Evolutionary conservation across 2,329 filamentous ascomycete species (phyloP), one percentile per base, ranked within the genome.

Genomic region (Trichoderma pleuroti): DNA sequence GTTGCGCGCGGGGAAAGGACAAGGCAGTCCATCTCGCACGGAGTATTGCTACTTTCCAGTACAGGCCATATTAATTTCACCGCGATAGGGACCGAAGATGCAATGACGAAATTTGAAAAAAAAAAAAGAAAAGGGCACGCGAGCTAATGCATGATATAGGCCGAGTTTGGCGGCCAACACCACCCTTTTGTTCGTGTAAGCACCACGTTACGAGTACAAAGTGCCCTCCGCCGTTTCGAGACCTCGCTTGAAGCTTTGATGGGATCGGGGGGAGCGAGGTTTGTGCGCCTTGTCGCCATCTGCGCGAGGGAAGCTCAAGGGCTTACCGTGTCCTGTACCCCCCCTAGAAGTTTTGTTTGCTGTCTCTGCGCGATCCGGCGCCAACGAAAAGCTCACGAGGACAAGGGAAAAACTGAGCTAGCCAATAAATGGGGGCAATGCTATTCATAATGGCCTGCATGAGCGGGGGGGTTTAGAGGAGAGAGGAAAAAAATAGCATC

Each of bases 361-460:
- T 57, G 34, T 42, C 34, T 59, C 26, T 67, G 64, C 24, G 32
- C 28, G 10, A 54, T 52, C 30, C 34, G 34, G 52, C 64, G 52
- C 64, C 64, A 57, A 67, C 52, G 26, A 59, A 24, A 59, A 24
- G 64, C 64, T 67, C 64, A 67, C 64, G 64, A 67, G 64, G 64
- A 57, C 64, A 68, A 21, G 32, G 30, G 42, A 60, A 68, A 49
- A n/a, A n/a, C n/a, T 16, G 34, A 39, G 49, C 63, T 67, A 67
- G 64, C 34, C n/a, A 34, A 14, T 68, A 21, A 46, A 52, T 52
- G 65, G 65, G 62, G 56, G 52, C 24, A 59, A n/a, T 67, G 21
- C 34, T 34, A 34, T 42, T 46, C 24, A 49, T 39, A 68, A 60
- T 42, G 34, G 32, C 64, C 64, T 67, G 64, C 64, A 67, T 39